Percentiles rank a stretch among this genome's conserved stretches.
phyloP scores from a whole-genome alignment of 805 yeast genomes.

The Kregervanrija pseudodelftensis region DNA sequence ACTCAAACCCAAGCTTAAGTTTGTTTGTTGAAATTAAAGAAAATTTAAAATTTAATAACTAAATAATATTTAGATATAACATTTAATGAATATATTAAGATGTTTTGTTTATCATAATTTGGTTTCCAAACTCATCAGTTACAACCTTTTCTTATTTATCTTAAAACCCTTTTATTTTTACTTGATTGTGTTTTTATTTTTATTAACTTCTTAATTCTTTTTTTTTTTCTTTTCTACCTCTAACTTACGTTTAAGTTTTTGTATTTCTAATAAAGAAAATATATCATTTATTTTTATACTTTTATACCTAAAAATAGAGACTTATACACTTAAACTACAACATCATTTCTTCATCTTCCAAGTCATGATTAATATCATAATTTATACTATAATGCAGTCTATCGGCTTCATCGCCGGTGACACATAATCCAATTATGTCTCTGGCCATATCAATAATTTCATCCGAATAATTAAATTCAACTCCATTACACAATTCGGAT shows the following conservation, averaged over 20 bases:
- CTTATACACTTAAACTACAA: neutral
- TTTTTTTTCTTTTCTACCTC: neutral
- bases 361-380: conserved; percentile 23
- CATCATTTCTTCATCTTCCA: conserved; percentile 12
- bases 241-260: neutral
- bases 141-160: too few relatives aligned
- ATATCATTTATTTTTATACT: neutral
- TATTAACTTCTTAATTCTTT: neutral
- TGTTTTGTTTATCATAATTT: neutral
- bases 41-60: conserved; percentile 8
- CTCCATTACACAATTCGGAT: conserved; percentile 41
- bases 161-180: neutral
- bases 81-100: neutral
- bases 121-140: neutral
- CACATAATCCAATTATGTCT: conserved; percentile 58
- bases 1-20: conserved; percentile 31
- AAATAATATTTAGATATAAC: neutral
- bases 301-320: too few relatives aligned
- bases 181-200: neutral
- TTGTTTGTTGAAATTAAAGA: neutral
- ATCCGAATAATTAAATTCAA: conserved; percentile 55
- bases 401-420: conserved; percentile 76
- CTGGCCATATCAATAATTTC: conserved; percentile 63
- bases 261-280: neutral
- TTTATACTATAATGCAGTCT: conserved; percentile 63